Percentiles rank a stretch among this genome's conserved stretches.
phyloP scores from a whole-genome alignment of 768 basidiomycete species.

The Floccularia luteovirens region DNA sequence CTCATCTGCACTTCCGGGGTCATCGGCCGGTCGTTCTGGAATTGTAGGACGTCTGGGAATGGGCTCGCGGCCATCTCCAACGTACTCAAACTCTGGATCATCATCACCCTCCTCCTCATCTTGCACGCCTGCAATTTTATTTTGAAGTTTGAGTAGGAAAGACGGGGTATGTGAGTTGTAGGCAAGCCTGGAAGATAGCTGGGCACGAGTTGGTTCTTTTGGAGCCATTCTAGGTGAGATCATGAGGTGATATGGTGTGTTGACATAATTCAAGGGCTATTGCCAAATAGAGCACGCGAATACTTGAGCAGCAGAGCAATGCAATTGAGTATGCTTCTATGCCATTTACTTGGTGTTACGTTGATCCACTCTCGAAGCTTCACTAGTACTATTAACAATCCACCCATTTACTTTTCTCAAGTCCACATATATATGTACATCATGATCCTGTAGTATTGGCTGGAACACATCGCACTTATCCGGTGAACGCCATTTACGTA shows the following conservation, averaged over 20 bases:
- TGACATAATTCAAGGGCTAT: not conserved
- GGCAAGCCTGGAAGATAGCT: constrained; percentile 63
- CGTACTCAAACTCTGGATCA: constrained; percentile 58
- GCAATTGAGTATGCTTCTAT: not conserved
- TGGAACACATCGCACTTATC: not conserved
- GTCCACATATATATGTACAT: not conserved
- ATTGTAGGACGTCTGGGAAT: constrained; percentile 70
- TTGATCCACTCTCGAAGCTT: too few species aligned
- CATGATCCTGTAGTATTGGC: not conserved
- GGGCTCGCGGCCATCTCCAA: constrained; percentile 63
- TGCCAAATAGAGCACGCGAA: not conserved
- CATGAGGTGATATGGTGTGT: not conserved
- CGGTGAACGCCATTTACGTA: too few species aligned
- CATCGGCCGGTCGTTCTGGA: constrained; percentile 57
- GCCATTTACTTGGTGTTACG: too few species aligned
- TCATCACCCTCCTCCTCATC: constrained; percentile 36
- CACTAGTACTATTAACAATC: too few species aligned
- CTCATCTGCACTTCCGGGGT: constrained; percentile 70
- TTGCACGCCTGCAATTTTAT: constrained; percentile 45
- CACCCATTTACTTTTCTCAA: too few species aligned
- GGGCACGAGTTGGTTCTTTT: constrained; percentile 63
- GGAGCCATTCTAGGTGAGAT: constrained; percentile 24
- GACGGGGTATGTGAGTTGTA: constrained; percentile 55
- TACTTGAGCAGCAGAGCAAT: not conserved
- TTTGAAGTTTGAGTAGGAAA: constrained; percentile 62